phyloP scores from a whole-genome alignment of 2,329 filamentous ascomycete genomes.

The Exophiala lecanii-corni region DNA sequence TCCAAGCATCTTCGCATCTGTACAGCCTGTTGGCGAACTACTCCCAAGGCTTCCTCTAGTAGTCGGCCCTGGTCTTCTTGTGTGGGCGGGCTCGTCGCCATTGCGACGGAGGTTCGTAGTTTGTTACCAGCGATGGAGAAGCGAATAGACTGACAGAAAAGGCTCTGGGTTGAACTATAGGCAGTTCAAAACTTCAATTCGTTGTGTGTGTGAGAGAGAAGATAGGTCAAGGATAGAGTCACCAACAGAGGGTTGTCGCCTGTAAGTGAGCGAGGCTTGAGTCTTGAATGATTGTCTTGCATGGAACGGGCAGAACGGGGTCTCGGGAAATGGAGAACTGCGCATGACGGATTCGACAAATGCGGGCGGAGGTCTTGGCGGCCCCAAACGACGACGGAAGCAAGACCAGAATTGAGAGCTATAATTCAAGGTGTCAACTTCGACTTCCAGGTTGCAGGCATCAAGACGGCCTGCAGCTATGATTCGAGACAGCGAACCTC shows the following conservation, averaged over 20 bases:
- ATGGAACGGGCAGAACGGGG: too few relatives aligned
- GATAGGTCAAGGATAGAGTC: too few relatives aligned
- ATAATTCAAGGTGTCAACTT: too few relatives aligned
- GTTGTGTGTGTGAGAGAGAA: neutral
- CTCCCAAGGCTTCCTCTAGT: constrained; percentile 92
- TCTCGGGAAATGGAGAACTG: too few relatives aligned
- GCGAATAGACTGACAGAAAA: neutral
- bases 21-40: constrained; percentile 93
- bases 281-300: neutral
- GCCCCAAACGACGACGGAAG: too few relatives aligned
- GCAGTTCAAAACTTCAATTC: neutral
- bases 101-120: constrained; percentile 14
- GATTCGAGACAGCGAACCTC: too few relatives aligned
- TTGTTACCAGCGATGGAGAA: constrained; percentile 9
- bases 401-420: too few relatives aligned
- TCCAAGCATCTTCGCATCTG: constrained; percentile 98
- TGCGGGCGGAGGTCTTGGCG: too few relatives aligned
- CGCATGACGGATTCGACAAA: too few relatives aligned
- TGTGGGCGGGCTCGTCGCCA: constrained; percentile 41
- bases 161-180: neutral
- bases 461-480: too few relatives aligned
- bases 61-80: constrained; percentile 82
- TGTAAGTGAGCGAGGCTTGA: neutral
- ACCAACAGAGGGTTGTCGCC: neutral
- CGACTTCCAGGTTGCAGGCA: too few relatives aligned